Conservation (phyloP, 2,329 filamentous ascomycete genomes). For the Fusarium falciforme region DNA sequence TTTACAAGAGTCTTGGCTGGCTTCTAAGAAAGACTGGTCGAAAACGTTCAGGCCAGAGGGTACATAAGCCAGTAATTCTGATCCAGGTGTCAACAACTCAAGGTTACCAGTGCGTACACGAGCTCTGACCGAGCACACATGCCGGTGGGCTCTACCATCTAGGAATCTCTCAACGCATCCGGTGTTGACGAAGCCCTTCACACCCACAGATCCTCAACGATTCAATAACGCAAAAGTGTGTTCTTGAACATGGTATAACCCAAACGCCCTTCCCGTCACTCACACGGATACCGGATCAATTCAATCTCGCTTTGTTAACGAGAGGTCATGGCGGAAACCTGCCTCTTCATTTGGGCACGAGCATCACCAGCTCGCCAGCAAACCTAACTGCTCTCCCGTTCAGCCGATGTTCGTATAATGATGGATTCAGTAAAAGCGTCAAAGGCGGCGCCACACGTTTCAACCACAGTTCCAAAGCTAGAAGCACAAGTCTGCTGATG, state of each 20-base stretch:
- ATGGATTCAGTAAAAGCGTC: neutral
- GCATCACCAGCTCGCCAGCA: neutral
- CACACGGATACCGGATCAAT: neutral
- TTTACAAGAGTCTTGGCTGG: conserved; percentile 81
- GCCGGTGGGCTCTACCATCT: conserved; percentile 82
- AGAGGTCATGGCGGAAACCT: neutral
- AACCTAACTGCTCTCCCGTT: neutral
- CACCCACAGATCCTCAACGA: conserved; percentile 50
- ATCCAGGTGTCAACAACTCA: neutral
- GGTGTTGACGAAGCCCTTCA: conserved; percentile 88
- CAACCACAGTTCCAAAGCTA: neutral
- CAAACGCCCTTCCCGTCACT: neutral
- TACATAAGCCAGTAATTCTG: conserved; percentile 57
- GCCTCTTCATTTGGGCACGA: neutral
- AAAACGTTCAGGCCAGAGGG: conserved; percentile 87
- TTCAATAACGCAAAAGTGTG: neutral
- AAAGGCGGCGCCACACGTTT: neutral
- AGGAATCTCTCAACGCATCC: conserved; percentile 76
- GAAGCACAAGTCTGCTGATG: neutral
- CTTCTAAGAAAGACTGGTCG: conserved; percentile 81
- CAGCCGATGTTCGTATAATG: neutral
- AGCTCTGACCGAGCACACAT: conserved; percentile 77
- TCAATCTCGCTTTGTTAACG: neutral
- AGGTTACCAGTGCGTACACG: conserved; percentile 16
- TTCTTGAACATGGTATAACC: neutral